Evolutionary conservation across 1,284 basidiomycete species (phyloP).

Genomic region (Ustilago bromivora): DNA sequence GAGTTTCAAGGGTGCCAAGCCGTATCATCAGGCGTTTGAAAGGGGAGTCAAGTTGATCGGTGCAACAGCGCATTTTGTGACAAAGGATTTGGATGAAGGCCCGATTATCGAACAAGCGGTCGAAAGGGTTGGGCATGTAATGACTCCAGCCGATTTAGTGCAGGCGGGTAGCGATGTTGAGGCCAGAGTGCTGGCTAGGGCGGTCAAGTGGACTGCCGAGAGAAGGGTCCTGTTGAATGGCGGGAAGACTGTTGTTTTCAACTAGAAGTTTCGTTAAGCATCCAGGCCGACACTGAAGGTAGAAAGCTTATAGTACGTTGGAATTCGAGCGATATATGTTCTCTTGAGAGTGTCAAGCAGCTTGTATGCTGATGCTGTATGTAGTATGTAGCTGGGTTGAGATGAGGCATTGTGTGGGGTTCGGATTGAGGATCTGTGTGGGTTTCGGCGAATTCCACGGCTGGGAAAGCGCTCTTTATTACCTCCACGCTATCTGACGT

Average conservation of each 20-base stretch:
- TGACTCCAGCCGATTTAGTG: conserved; percentile 59
- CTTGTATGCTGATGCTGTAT: too few relatives aligned
- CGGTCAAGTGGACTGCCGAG: conserved; percentile 66
- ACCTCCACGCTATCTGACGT: too few relatives aligned
- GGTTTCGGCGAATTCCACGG: too few relatives aligned
- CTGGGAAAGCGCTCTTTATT: too few relatives aligned
- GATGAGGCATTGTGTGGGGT: too few relatives aligned
- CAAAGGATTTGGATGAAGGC: conserved; percentile 65
- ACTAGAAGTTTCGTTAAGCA: conserved; percentile 17
- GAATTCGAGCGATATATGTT: too few relatives aligned
- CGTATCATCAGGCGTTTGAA: conserved; percentile 67
- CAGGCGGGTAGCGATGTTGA: conserved; percentile 64
- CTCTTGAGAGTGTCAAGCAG: too few relatives aligned
- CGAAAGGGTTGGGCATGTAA: conserved; percentile 62
- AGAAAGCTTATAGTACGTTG: too few relatives aligned
- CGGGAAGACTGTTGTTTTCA: conserved; percentile 66
- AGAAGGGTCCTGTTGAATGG: conserved; percentile 65
- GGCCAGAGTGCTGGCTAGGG: conserved; percentile 61
- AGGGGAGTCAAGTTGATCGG: conserved; percentile 67
- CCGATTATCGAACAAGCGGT: conserved; percentile 68
- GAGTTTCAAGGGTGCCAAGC: conserved; percentile 66
- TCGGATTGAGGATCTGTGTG: too few relatives aligned
- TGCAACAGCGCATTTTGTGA: conserved; percentile 68
- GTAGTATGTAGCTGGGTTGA: too few relatives aligned
- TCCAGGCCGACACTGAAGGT: too few relatives aligned